These are phyloP conservation scores for Orbilia ellipsospora DNA, from an alignment of 2,329 filamentous ascomycete genomes.

Conservation along the genomic window DNA sequence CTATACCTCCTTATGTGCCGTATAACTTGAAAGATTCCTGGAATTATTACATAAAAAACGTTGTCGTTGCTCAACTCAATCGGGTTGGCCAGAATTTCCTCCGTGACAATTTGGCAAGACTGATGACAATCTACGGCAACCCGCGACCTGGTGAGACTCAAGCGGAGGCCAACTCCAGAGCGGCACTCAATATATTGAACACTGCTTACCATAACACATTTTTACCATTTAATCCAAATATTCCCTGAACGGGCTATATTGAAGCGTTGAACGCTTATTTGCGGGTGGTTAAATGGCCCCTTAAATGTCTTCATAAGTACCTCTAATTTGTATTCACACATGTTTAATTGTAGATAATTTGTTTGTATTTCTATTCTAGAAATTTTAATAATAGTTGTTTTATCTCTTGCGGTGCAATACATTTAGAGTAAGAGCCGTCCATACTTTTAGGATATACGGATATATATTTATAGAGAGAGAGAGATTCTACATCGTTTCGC, in stretches of 20 bases:
- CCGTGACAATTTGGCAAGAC: conserved; percentile 33
- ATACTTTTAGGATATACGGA: no score
- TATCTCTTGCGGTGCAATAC: not conserved
- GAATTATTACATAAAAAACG: conserved; percentile 22
- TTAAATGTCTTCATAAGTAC: not conserved
- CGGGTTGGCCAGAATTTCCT: conserved; percentile 29
- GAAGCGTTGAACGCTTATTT: conserved; percentile 13
- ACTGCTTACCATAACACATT: conserved; percentile 37
- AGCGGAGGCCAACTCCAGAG: conserved; percentile 15
- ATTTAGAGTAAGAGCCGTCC: not conserved
- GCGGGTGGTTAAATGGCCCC: not conserved
- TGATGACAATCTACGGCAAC: conserved; percentile 19
- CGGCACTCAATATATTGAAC: conserved; percentile 29
- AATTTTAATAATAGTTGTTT: not conserved
- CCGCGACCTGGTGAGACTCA: conserved; percentile 18
- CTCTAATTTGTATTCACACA: not conserved
- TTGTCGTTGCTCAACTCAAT: conserved; percentile 15
- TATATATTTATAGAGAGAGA: no score
- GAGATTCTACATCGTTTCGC: not conserved
- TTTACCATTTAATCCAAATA: conserved; percentile 28
- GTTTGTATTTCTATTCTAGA: not conserved
- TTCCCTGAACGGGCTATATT: conserved; percentile 21
- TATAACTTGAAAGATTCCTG: conserved; percentile 21
- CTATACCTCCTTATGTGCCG: not conserved
- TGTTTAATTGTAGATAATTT: not conserved